Evolutionary conservation across 106 monocot species (phyloP).

Genomic region (Narthecium ossifragum): DNA sequence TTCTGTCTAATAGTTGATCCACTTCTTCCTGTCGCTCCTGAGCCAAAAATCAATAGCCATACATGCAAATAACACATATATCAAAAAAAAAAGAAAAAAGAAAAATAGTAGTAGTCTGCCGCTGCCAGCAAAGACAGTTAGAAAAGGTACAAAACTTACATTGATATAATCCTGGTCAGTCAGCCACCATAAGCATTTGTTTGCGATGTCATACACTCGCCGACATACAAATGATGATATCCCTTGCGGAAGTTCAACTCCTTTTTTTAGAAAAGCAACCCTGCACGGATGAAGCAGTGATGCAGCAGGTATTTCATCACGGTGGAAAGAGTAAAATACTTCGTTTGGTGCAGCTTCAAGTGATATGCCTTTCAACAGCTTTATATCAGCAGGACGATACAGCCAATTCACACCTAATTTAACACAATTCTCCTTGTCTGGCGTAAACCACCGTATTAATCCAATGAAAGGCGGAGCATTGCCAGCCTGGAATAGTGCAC

Average conservation of each 20-base stretch:
- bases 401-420: conserved; percentile 96
- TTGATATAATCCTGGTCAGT: conserved; percentile 94
- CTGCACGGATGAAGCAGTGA: conserved; percentile 95
- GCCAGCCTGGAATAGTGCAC: conserved; percentile 87
- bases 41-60: no score
- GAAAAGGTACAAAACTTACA: conserved; percentile 35
- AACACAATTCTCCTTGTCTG: conserved; percentile 40
- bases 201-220: conserved; percentile 82
- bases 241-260: conserved; percentile 71
- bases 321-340: conserved; percentile 93
- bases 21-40: conserved; percentile 94
- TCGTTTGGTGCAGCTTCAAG: conserved; percentile 88
- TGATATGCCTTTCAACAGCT: conserved; percentile 63
- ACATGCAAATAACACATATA: not conserved
- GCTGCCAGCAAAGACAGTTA: not conserved
- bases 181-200: conserved; percentile 97
- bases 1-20: conserved; percentile 73
- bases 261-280: conserved; percentile 86
- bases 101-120: no score
- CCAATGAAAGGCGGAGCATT: conserved; percentile 92
- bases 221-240: conserved; percentile 88
- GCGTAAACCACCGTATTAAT: conserved; percentile 66
- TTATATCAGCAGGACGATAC: conserved; percentile 81
- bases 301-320: conserved; percentile 74
- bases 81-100: not conserved